Percentiles rank a stretch among this genome's conserved stretches.
Conservation (phyloP, 2,329 filamentous ascomycete genomes). For the Xylaria sp. region DNA sequence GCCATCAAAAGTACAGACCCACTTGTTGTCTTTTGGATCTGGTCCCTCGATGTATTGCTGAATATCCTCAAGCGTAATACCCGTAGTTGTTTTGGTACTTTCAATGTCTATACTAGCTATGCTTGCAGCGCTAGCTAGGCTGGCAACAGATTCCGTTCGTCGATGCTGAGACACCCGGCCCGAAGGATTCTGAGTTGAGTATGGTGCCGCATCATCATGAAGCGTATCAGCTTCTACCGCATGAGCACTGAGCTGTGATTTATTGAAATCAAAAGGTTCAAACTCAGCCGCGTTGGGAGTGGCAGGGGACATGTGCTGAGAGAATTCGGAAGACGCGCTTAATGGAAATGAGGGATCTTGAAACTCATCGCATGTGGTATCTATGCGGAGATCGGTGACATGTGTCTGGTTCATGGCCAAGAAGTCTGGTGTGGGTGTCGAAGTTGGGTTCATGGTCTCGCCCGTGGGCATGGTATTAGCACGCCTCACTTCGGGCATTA, state of each 20-base stretch:
- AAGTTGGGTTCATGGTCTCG: slow-evolving; percentile 55
- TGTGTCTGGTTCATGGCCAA: slow-evolving; percentile 61
- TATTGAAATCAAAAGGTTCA: slow-evolving; percentile 57
- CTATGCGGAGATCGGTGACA: slow-evolving; percentile 50
- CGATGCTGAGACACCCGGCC: slow-evolving; percentile 56
- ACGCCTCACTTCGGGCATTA: slow-evolving; percentile 65
- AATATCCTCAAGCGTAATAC: slow-evolving; percentile 87
- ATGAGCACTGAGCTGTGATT: slow-evolving; percentile 52
- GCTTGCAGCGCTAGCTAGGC: slow-evolving; percentile 66
- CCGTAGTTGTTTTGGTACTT: slow-evolving; percentile 77
- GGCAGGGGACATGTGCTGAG: slow-evolving; percentile 64
- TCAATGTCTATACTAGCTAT: slow-evolving; percentile 72
- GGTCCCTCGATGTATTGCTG: slow-evolving; percentile 77
- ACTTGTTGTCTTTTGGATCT: slow-evolving; percentile 78
- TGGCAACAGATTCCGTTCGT: slow-evolving; percentile 68
- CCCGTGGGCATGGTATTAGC: slow-evolving; percentile 58
- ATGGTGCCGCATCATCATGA: slow-evolving; percentile 36
- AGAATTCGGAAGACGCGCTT: slow-evolving; percentile 58
- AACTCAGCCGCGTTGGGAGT: slow-evolving; percentile 59
- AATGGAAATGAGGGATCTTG: slow-evolving; percentile 50
- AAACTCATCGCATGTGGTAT: slow-evolving; percentile 53
- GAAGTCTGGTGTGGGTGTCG: slow-evolving; percentile 67
- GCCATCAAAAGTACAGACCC: slow-evolving; percentile 78
- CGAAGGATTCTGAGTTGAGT: slow-evolving; percentile 42
- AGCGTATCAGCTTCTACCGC: slow-evolving; percentile 36